phyloP scores from a whole-genome alignment of 768 basidiomycete genomes.

The Amyloporia xantha region DNA sequence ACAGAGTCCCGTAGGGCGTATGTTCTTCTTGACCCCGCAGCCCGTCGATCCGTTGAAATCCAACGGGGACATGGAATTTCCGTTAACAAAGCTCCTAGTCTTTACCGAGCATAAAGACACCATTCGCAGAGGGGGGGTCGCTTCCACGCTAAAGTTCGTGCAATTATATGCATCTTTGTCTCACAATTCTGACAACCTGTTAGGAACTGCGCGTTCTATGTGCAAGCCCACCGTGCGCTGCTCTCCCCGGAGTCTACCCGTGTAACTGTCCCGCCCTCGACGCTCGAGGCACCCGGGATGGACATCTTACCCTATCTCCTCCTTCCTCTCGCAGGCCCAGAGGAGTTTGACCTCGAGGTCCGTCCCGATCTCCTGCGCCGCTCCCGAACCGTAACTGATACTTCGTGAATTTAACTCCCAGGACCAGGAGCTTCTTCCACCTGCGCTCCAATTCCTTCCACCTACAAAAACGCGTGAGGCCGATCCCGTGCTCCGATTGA shows the following conservation, averaged over 20 bases:
- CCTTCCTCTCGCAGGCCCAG: conserved; percentile 88
- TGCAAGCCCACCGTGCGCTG: conserved; percentile 61
- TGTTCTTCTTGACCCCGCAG: conserved; percentile 70
- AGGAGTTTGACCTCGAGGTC: conserved; percentile 91
- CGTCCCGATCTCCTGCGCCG: conserved; percentile 9
- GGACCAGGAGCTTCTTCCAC: conserved; percentile 85
- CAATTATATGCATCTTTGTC: not conserved
- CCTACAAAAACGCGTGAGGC: conserved; percentile 77
- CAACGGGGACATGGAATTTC: conserved; percentile 56
- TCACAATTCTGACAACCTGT: conserved; percentile 14
- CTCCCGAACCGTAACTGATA: not conserved
- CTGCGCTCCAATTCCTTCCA: conserved; percentile 82
- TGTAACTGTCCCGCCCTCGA: conserved; percentile 53
- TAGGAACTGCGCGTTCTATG: conserved; percentile 78
- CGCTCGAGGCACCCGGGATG: conserved; percentile 61
- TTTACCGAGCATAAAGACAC: conserved; percentile 89
- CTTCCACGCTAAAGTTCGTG: conserved; percentile 77
- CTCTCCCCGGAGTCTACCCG: conserved; percentile 55
- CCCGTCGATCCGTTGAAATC: conserved; percentile 41
- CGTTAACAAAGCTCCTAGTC: conserved; percentile 71
- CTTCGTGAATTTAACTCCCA: conserved; percentile 32
- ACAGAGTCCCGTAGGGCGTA: conserved; percentile 71
- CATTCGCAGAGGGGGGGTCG: conserved; percentile 81
- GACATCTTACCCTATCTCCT: conserved; percentile 81
- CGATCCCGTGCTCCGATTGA: conserved; percentile 70